Evolutionary conservation across 176 grass and related monocot genomes (phyloP).

Genomic region (Musa itinerans): DNA sequence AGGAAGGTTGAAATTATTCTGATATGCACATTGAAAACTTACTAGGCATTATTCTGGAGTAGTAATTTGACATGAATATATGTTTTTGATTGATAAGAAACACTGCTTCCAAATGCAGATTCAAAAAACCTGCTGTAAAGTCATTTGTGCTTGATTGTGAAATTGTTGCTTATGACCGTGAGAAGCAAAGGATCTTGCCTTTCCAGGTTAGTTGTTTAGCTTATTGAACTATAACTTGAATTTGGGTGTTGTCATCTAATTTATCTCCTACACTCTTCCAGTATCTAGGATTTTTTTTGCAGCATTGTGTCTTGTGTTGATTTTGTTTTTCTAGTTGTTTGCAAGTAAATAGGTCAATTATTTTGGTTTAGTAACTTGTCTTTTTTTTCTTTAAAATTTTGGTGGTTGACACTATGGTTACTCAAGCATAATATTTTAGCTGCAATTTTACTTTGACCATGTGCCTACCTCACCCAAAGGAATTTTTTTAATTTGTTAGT

Average conservation of each 20-base stretch:
- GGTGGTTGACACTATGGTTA: no score
- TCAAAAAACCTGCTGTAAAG: conserved; percentile 66
- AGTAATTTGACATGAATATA: background rate
- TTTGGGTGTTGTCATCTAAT: background rate
- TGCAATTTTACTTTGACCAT: no score
- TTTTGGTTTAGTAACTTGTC: no score
- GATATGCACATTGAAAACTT: background rate
- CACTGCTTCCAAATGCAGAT: conserved; percentile 37
- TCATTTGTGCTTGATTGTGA: conserved; percentile 97
- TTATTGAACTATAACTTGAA: background rate
- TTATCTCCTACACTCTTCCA: background rate
- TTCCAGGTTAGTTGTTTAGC: conserved; percentile 56
- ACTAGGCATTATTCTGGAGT: background rate
- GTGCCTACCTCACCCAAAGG: no score
- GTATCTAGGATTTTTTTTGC: no score
- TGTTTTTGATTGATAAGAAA: background rate
- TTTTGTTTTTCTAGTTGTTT: no score
- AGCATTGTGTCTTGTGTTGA: no score
- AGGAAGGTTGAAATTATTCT: background rate
- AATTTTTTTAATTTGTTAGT: no score
- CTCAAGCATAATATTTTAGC: no score
- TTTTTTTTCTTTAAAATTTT: no score
- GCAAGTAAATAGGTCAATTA: no score
- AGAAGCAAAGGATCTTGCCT: conserved; percentile 82
- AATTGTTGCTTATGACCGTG: conserved; percentile 86